A percentile compares a stretch with the other conserved stretches of the same genome.
Evolutionary conservation across 345 rosid species (phyloP).

Genomic region (Trapa incisa): DNA sequence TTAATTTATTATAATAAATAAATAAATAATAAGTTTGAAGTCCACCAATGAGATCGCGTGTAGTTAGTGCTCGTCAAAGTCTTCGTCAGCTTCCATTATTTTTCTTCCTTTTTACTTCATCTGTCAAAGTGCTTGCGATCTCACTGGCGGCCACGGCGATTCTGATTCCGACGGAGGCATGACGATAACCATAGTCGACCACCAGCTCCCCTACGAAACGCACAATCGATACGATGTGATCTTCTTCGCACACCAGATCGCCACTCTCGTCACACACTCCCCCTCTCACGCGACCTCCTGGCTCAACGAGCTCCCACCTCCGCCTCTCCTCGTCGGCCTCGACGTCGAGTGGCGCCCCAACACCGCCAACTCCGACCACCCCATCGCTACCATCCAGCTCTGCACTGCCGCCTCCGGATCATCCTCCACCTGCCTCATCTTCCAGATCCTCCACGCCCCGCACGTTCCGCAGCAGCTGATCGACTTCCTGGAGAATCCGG

Average conservation of each 20-base stretch:
- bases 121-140: not conserved
- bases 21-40: no score
- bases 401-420: conserved; percentile 13
- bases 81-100: no score
- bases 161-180: not conserved
- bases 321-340: conserved; percentile 30
- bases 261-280: conserved; percentile 17
- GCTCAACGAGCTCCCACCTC: conserved; percentile 17
- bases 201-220: conserved; percentile 19
- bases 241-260: conserved; percentile 24
- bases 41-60: no score
- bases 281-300: conserved; percentile 21
- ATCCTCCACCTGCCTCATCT: conserved; percentile 23
- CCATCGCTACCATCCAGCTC: conserved; percentile 34
- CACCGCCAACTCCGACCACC: conserved; percentile 16
- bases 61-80: no score
- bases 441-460: conserved; percentile 26
- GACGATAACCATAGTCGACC: conserved; percentile 19
- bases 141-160: not conserved
- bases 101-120: not conserved
- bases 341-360: conserved; percentile 53
- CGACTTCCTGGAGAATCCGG: conserved; percentile 17
- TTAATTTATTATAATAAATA: no score
- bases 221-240: conserved; percentile 31
- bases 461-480: conserved; percentile 19